A percentile compares a stretch with the other conserved stretches of the same genome.
Conservation (phyloP, 2,329 filamentous ascomycete species). For the Pezizomycotina sp. region DNA sequence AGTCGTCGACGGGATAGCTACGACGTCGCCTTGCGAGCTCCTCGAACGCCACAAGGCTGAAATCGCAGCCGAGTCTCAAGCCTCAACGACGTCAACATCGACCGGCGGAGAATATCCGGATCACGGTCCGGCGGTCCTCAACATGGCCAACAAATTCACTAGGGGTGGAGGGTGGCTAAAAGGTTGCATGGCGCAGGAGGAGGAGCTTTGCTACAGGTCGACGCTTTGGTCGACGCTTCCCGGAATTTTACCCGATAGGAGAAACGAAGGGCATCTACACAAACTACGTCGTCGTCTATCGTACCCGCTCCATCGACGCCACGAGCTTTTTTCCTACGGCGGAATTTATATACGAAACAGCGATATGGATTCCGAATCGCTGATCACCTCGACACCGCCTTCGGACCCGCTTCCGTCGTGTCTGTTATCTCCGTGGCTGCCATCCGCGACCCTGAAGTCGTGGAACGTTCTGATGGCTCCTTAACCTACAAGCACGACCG, state of each 20-base stretch:
- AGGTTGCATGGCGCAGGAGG: constrained; percentile 50
- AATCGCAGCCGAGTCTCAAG: constrained; percentile 24
- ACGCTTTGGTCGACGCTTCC: constrained; percentile 37
- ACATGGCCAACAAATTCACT: constrained; percentile 43
- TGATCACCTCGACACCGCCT: constrained; percentile 14
- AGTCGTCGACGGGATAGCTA: constrained; percentile 41
- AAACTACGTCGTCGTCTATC: constrained; percentile 43
- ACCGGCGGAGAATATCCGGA: constrained; percentile 24
- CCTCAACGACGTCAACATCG: constrained; percentile 11
- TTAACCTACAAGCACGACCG: constrained; percentile 24
- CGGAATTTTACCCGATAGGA: constrained; percentile 39
- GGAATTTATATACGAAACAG: constrained; percentile 24
- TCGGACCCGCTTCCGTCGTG: constrained; percentile 34
- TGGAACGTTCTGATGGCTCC: constrained; percentile 7
- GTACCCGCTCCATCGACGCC: constrained; percentile 26
- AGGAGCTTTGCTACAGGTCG: constrained; percentile 43
- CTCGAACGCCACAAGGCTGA: constrained; percentile 21
- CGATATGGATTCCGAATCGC: constrained; percentile 9
- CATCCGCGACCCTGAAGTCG: constrained; percentile 31
- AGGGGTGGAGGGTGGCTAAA: constrained; percentile 49
- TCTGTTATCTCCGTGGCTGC: constrained; percentile 47
- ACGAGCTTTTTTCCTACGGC: neutral
- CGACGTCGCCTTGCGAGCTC: constrained; percentile 39
- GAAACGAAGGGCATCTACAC: constrained; percentile 41
- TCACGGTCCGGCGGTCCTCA: constrained; percentile 42